Conservation (phyloP, 1,284 basidiomycete genomes). For the Sporisorium exsertum region DNA sequence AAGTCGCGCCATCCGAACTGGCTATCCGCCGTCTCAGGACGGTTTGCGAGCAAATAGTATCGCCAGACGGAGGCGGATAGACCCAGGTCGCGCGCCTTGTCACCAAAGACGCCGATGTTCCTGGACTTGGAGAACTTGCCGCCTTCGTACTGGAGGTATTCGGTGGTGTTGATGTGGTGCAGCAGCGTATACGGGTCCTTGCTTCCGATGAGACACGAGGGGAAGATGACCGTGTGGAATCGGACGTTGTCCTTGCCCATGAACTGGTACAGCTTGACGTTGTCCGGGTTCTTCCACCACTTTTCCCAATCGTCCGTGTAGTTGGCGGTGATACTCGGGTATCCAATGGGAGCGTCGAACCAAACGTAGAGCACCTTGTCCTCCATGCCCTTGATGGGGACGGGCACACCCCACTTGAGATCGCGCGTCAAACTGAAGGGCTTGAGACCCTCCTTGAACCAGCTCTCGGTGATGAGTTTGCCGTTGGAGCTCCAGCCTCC, state of each 20-base stretch:
- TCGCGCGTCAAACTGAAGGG: slow-evolving; percentile 94
- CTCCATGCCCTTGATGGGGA: slow-evolving; percentile 84
- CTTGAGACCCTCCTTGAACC: slow-evolving; percentile 85
- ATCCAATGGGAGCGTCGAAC: slow-evolving; percentile 98
- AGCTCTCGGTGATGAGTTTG: slow-evolving; percentile 90
- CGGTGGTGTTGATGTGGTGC: slow-evolving; percentile 94
- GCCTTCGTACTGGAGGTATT: slow-evolving; percentile 98
- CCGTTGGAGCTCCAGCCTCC: slow-evolving; percentile 94
- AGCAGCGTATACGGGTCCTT: slow-evolving; percentile 92
- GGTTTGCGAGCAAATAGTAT: slow-evolving; percentile 91
- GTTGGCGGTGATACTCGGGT: slow-evolving; percentile 95
- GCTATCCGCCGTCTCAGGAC: slow-evolving; percentile 93
- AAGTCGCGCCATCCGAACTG: slow-evolving; percentile 98
- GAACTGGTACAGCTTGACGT: slow-evolving; percentile 96
- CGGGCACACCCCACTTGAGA: slow-evolving; percentile 94
- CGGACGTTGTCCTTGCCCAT: slow-evolving; percentile 86
- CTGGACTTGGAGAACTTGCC: slow-evolving; percentile 99
- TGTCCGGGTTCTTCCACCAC: slow-evolving; percentile 96
- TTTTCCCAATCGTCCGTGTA: slow-evolving; percentile 94
- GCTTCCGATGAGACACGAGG: slow-evolving; percentile 88
- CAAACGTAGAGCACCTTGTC: slow-evolving; percentile 94
- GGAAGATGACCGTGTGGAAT: slow-evolving; percentile 98
- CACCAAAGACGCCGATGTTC: slow-evolving; percentile 96
- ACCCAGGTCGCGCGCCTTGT: slow-evolving; percentile 90
- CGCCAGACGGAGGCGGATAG: slow-evolving; percentile 95